Evolutionary conservation across 768 basidiomycete species (phyloP).

Genomic region (Tylopilus vinaceipallidus): DNA sequence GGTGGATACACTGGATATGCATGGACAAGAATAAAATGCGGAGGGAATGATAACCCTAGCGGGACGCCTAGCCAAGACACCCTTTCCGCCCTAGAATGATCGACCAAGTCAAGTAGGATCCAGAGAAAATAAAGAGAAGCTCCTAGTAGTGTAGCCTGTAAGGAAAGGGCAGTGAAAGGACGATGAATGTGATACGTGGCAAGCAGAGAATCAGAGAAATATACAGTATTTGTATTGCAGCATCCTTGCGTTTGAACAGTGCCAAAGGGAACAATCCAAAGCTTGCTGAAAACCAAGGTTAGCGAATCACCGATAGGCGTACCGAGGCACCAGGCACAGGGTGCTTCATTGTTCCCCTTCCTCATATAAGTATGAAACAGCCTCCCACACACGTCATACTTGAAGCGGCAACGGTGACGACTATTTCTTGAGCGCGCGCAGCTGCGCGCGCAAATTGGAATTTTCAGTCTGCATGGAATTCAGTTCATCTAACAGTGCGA

Average conservation of each 20-base stretch:
- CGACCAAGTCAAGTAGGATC: constrained; percentile 10
- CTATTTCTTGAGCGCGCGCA: constrained; percentile 52
- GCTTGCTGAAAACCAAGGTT: background rate
- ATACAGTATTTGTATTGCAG: too few species aligned
- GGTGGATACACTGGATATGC: constrained; percentile 19
- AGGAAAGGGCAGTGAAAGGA: background rate
- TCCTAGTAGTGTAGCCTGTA: constrained; percentile 2
- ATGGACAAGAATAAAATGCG: background rate
- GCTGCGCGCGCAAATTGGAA: constrained; percentile 61
- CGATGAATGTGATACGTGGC: too few species aligned
- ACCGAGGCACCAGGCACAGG: constrained; percentile 3
- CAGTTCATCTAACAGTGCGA: constrained; percentile 85
- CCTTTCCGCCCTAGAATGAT: background rate
- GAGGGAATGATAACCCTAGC: constrained; percentile 1
- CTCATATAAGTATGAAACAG: too few species aligned
- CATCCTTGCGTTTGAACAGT: too few species aligned
- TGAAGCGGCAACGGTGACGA: background rate
- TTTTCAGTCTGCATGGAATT: constrained; percentile 84
- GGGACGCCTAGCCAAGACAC: constrained; percentile 1
- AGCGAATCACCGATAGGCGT: background rate
- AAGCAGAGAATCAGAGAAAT: background rate
- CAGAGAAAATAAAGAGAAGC: background rate
- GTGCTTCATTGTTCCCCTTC: background rate
- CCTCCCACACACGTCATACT: background rate
- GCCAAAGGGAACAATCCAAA: too few species aligned